These are phyloP conservation scores for Spathaspora gorwiae DNA, from an alignment of 805 yeast genomes.

Conservation along the genomic window DNA sequence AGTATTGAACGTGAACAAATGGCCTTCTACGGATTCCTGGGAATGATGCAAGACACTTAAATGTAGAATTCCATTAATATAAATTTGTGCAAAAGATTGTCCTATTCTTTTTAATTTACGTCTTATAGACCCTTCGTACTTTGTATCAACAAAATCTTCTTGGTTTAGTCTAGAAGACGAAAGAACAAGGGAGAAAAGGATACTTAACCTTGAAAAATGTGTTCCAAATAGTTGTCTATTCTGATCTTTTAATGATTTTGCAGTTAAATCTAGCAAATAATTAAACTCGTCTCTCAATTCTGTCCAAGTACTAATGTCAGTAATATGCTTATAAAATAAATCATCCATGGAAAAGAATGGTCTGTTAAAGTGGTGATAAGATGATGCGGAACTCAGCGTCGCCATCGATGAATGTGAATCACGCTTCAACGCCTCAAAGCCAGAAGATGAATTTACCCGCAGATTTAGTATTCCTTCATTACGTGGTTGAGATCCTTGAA, in stretches of 20 bases:
- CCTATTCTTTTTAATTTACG: constrained; percentile 50
- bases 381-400: constrained; percentile 21
- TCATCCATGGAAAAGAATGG: constrained; percentile 37
- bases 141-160: constrained; percentile 45
- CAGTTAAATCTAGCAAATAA: constrained; percentile 43
- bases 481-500: constrained; percentile 3
- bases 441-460: constrained; percentile 10
- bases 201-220: constrained; percentile 51
- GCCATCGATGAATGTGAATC: constrained; percentile 34
- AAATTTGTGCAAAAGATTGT: constrained; percentile 54
- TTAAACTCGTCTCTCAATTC: constrained; percentile 46
- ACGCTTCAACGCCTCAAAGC: constrained; percentile 31
- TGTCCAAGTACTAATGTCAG: constrained; percentile 60
- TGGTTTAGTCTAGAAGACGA: constrained; percentile 51
- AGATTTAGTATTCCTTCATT: constrained; percentile 5
- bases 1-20: constrained; percentile 29
- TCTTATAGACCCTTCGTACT: constrained; percentile 44
- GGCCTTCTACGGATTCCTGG: constrained; percentile 18
- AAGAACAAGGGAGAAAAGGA: constrained; percentile 49
- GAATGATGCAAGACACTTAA: constrained; percentile 39
- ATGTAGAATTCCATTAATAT: constrained; percentile 62
- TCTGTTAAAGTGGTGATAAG: constrained; percentile 39
- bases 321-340: constrained; percentile 54
- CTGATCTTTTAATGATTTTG: constrained; percentile 48
- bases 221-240: constrained; percentile 50